A percentile compares a stretch with the other conserved stretches of the same genome.
Conservation (phyloP, 1,284 basidiomycete species). For the Papiliotrema flavescens region DNA sequence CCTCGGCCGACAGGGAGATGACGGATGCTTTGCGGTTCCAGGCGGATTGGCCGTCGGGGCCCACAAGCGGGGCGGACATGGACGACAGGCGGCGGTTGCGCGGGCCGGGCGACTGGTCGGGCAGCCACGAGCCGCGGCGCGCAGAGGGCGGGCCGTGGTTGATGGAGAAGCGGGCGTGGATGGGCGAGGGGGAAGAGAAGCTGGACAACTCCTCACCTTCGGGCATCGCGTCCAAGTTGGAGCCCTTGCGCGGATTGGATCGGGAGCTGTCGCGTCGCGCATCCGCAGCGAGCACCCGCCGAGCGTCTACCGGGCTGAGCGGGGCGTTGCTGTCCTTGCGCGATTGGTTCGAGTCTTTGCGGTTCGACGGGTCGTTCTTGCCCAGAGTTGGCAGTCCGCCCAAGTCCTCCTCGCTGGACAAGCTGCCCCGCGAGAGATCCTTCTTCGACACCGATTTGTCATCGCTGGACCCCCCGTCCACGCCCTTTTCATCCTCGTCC, state of each 20-base stretch:
- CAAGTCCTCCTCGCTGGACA: slow-evolving; percentile 11
- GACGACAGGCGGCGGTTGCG: slow-evolving; percentile 31
- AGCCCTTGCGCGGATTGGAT: slow-evolving; percentile 15
- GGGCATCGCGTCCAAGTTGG: slow-evolving; percentile 13
- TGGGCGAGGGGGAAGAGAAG: slow-evolving; percentile 13
- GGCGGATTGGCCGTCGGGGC: slow-evolving; percentile 32
- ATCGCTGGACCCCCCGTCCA: not conserved
- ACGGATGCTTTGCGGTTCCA: slow-evolving; percentile 43
- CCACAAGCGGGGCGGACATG: slow-evolving; percentile 25
- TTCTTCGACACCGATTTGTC: not conserved
- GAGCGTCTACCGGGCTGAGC: not conserved
- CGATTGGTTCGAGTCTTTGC: not conserved
- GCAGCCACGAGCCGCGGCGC: slow-evolving; percentile 34
- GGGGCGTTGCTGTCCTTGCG: not conserved
- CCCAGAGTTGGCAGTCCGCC: not conserved
- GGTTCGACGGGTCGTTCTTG: slow-evolving; percentile 1
- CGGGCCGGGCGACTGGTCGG: slow-evolving; percentile 5
- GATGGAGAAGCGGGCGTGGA: slow-evolving; percentile 2
- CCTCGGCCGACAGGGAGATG: slow-evolving; percentile 28
- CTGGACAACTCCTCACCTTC: slow-evolving; percentile 20
- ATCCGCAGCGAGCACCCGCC: not conserved
- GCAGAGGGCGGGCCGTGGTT: slow-evolving; percentile 6
- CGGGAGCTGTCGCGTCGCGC: not conserved
- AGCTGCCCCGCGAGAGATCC: not conserved
- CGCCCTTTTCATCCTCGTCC: slow-evolving; percentile 13